These are phyloP conservation scores for Chaetomiaceae sp. DNA, from an alignment of 2,329 filamentous ascomycete species.

Conservation along the genomic window DNA sequence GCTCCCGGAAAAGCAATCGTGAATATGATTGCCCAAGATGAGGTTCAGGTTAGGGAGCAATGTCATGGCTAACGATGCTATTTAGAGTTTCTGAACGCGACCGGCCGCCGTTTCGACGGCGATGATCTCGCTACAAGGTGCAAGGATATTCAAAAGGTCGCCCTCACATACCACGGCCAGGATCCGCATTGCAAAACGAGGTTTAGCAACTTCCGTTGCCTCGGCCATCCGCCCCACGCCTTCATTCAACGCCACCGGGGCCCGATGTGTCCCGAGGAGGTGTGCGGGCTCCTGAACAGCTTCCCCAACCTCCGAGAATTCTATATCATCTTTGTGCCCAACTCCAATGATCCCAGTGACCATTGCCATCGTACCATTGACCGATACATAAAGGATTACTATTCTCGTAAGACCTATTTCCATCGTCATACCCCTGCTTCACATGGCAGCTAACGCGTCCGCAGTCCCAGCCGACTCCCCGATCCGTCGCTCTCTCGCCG, in stretches of 20 bases:
- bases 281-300: slow-evolving; percentile 25
- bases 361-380: no score
- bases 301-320: slow-evolving; percentile 30
- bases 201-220: slow-evolving; percentile 3
- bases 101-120: neutral
- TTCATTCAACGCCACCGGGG: neutral
- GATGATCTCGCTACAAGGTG: neutral
- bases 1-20: no score
- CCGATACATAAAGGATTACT: slow-evolving; percentile 16
- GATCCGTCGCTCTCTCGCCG: neutral
- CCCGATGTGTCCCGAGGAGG: slow-evolving; percentile 22
- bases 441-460: neutral
- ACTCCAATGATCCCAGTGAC: no score
- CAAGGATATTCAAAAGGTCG: neutral
- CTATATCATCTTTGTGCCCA: slow-evolving; percentile 28
- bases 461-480: neutral
- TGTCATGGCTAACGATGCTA: no score
- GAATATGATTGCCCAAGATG: no score
- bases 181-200: neutral
- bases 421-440: neutral
- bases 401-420: slow-evolving; percentile 9
- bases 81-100: slow-evolving; percentile 8
- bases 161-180: neutral
- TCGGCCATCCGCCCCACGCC: no score
- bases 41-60: no score